phyloP scores from a whole-genome alignment of 2,329 filamentous ascomycete genomes.

The Orbilia oligospora region DNA sequence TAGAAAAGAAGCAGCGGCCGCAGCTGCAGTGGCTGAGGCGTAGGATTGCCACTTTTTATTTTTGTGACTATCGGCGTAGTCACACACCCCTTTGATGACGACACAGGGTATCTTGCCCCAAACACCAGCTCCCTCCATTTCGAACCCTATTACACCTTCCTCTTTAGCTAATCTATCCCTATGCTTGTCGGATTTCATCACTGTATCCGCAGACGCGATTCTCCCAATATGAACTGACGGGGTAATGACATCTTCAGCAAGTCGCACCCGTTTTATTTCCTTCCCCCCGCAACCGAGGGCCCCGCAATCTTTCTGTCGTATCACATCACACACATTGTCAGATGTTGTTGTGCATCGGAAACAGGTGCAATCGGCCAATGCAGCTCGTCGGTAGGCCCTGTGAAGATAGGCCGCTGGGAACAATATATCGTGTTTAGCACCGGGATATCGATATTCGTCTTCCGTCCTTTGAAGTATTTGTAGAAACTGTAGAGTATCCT shows the following conservation, averaged over 20 bases:
- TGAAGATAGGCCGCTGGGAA: conserved; percentile 53
- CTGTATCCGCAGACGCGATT: conserved; percentile 65
- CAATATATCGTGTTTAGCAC: conserved; percentile 56
- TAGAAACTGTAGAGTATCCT: neutral
- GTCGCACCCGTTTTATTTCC: neutral
- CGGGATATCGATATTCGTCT: conserved; percentile 51
- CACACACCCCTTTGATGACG: conserved; percentile 65
- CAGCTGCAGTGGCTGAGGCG: conserved; percentile 65
- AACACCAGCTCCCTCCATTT: conserved; percentile 65
- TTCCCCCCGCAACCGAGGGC: conserved; percentile 2
- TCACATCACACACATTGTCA: neutral
- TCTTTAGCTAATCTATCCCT: conserved; percentile 62
- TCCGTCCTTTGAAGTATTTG: conserved; percentile 32
- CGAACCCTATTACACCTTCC: conserved; percentile 64
- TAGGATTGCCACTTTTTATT: conserved; percentile 65
- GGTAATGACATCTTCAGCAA: neutral
- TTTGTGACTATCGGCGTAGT: conserved; percentile 66
- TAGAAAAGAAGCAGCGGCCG: conserved; percentile 64
- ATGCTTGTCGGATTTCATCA: conserved; percentile 65
- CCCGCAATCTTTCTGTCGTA: conserved; percentile 3
- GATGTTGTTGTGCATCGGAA: neutral
- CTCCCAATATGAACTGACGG: conserved; percentile 65
- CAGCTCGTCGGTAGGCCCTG: neutral
- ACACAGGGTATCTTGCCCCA: conserved; percentile 64
- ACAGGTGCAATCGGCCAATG: conserved; percentile 2